A percentile compares a stretch with the other conserved stretches of the same genome.
Conservation (phyloP, 805 yeast genomes). For the Clavispora vitiphila region DNA sequence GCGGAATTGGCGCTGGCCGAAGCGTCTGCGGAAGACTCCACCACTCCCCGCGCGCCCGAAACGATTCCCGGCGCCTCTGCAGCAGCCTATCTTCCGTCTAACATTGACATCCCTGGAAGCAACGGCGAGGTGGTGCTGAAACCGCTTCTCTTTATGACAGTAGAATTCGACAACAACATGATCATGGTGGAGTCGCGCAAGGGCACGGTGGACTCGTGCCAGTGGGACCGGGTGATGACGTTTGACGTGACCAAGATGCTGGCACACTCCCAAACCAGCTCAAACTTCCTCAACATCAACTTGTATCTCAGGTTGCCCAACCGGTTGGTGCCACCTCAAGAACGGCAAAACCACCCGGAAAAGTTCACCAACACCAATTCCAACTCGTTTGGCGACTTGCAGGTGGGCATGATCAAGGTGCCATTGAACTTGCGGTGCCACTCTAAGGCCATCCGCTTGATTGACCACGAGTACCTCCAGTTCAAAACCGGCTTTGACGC, state of each 20-base stretch:
- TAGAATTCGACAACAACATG: slow-evolving; percentile 94
- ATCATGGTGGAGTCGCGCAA: slow-evolving; percentile 81
- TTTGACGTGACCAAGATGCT: slow-evolving; percentile 67
- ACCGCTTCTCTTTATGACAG: slow-evolving; percentile 74
- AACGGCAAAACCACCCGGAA: slow-evolving; percentile 22
- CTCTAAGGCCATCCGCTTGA: slow-evolving; percentile 47
- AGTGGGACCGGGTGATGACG: slow-evolving; percentile 83
- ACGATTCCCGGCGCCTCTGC: slow-evolving; percentile 29
- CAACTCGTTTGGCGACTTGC: slow-evolving; percentile 56
- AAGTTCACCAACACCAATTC: slow-evolving; percentile 31
- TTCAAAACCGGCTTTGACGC: slow-evolving; percentile 40
- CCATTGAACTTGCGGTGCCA: slow-evolving; percentile 54
- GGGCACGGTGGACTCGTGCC: slow-evolving; percentile 73
- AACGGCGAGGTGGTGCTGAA: slow-evolving; percentile 45
- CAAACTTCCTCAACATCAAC: slow-evolving; percentile 63
- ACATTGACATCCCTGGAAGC: slow-evolving; percentile 45
- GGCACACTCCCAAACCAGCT: slow-evolving; percentile 31
- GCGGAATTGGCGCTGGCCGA: slow-evolving; percentile 9
- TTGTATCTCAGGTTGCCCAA: slow-evolving; percentile 76
- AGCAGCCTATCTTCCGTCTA: slow-evolving; percentile 44
- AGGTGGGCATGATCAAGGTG: slow-evolving; percentile 66
- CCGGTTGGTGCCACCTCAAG: slow-evolving; percentile 44
- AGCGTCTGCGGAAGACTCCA: slow-evolving; percentile 1
- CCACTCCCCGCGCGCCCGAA: slow-evolving; percentile 16
- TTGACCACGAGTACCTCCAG: slow-evolving; percentile 51